A percentile compares a stretch with the other conserved stretches of the same genome.
phyloP scores from a whole-genome alignment of 352 stramenopile species.

The Elongisporangium undulatum region DNA sequence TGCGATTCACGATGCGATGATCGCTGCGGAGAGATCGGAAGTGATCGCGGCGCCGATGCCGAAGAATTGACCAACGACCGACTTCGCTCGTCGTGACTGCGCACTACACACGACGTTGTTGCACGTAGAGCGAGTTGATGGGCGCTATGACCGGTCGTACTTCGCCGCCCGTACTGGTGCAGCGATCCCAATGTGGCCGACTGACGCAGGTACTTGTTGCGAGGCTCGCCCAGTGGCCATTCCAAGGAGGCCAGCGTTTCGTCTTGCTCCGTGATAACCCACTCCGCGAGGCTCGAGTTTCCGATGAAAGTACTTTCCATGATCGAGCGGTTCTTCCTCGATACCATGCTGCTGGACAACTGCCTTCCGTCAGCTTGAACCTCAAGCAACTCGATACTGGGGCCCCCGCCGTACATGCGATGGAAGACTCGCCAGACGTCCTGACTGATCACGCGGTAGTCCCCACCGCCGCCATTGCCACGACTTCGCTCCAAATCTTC shows the following conservation, averaged over 20 bases:
- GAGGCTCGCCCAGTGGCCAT: constrained; percentile 2
- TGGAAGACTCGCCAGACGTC: constrained; percentile 66
- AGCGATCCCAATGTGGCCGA: constrained; percentile 3
- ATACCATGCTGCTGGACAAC: background rate
- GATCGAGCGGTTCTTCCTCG: constrained; percentile 1
- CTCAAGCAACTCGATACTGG: constrained; percentile 40
- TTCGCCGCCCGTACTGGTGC: background rate
- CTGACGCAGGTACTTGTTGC: constrained; percentile 12
- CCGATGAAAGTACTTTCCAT: constrained; percentile 1
- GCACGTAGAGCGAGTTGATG: background rate
- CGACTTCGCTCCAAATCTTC: constrained; percentile 32
- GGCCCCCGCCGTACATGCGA: constrained; percentile 53
- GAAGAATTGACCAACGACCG: background rate
- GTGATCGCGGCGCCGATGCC: background rate
- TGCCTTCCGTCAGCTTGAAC: background rate
- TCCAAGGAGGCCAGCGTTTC: constrained; percentile 20
- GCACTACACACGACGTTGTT: background rate
- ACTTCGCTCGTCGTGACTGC: background rate
- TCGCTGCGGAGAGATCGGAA: background rate
- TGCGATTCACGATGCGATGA: background rate
- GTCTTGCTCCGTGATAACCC: constrained; percentile 57
- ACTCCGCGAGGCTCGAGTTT: constrained; percentile 9
- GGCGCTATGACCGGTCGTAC: background rate
- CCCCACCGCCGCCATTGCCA: constrained; percentile 25
- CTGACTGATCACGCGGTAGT: constrained; percentile 63